Evolutionary conservation across 169 alveolate genomes (phyloP).

Genomic region (Eimeria sp.): DNA sequence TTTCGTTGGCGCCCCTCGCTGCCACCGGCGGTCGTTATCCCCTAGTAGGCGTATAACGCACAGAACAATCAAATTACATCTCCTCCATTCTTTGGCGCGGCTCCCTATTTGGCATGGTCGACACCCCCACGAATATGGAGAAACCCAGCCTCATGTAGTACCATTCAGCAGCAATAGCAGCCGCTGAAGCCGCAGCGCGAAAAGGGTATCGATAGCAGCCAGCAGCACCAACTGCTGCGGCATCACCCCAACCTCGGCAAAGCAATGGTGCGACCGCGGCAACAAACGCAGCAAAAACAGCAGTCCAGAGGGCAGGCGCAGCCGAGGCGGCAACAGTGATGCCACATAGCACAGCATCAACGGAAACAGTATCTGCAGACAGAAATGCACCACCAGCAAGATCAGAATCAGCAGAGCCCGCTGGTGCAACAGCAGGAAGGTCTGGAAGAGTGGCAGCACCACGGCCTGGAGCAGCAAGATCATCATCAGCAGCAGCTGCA

Average conservation of each 20-base stretch:
- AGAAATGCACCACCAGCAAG: not conserved
- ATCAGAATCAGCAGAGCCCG: not conserved
- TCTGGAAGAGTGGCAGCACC: not conserved
- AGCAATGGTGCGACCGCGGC: not conserved
- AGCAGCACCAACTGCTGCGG: not conserved
- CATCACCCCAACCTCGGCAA: not conserved
- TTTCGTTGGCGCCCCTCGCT: not conserved
- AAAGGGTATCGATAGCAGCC: not conserved
- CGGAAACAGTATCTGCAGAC: not conserved
- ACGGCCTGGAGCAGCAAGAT: not conserved
- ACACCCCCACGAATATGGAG: not conserved
- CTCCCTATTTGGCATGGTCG: not conserved
- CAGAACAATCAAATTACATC: not conserved
- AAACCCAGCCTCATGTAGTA: not conserved
- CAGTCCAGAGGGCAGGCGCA: not conserved
- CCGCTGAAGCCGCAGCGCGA: not conserved
- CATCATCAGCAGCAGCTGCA: conserved; percentile 45
- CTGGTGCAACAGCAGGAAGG: not conserved
- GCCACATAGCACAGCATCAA: not conserved
- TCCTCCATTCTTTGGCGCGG: not conserved
- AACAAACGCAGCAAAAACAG: conserved; percentile 45
- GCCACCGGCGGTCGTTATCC: too few relatives aligned
- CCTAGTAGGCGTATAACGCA: not conserved
- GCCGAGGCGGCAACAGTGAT: not conserved
- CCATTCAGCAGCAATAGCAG: not conserved